Base-by-base conservation (phyloP, 2,329 filamentous ascomycete species). In the Hymenoscyphus occultus region DNA sequence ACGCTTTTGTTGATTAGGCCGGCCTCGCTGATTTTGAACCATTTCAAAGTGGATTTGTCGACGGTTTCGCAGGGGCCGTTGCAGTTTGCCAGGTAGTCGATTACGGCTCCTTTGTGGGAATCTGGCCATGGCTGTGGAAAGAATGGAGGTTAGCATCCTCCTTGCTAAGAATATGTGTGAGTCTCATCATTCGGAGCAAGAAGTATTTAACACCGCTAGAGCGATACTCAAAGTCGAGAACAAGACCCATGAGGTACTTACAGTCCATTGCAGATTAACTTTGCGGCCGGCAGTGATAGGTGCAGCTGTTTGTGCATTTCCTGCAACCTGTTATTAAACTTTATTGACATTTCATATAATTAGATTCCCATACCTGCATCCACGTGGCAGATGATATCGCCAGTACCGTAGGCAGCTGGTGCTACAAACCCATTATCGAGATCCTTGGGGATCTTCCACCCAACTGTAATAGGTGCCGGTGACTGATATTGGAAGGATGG, bases 341-440 rank as follows among this genome's bases (percentile, higher is more conserved):
- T 35, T 35, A 35, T 35, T 35, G 32, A 5, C 32, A 28, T 35
- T 35, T 35, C 32, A 35, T 35, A 35, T 35, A 35, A 6, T 35
- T 35, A 35, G 5, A 35, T 6, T 9, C 32, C 32, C n/a, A 4
- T 35, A 35, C 32, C 79, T 39, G 82, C 86, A 56, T 77, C 76
- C 74, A 80, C 80, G 80, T 90, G 87, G 79, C 86, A 89, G 77
- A 86, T 84, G 69, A 89, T 87, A 72, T 87, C 80, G 40, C 79
- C 66, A 39, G 74, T 74, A 31, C 75, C 73, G 76, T 84, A 87
- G 65, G 77, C 76, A 51, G 73, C 71, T 1, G 80, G 80, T 16
- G 79, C 74, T 64, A 87, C 77, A 73, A 81, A 87, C 39, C 84
- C 84, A 68, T 82, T 79, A 71, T 86, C 83, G 0, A 74, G 71